These are phyloP conservation scores for Pseudomonodictys pantanalensis DNA, from an alignment of 495 filamentous ascomycete genomes.

Conservation along the genomic window DNA sequence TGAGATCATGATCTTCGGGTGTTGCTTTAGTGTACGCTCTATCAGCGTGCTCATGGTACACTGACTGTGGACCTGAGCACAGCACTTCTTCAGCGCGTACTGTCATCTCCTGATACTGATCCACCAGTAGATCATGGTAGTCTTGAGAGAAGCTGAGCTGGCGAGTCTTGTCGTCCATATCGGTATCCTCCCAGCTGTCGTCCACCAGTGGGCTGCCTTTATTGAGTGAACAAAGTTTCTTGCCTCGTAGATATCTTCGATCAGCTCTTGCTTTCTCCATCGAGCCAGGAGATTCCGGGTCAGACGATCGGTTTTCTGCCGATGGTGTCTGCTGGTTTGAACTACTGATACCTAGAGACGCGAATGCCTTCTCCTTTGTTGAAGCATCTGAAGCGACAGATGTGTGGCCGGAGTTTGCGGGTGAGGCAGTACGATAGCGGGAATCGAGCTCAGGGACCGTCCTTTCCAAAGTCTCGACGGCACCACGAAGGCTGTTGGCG, in stretches of 20 bases:
- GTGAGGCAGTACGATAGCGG: conserved; percentile 1
- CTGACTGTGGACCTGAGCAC: background rate
- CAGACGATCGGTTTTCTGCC: background rate
- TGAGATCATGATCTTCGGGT: background rate
- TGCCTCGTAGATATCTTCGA: background rate
- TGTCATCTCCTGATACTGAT: conserved; percentile 28
- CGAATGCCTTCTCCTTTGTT: conserved; percentile 21
- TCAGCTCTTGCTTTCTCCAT: background rate
- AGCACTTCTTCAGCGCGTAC: conserved; percentile 4
- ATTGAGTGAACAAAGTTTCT: conserved; percentile 5
- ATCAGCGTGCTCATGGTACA: background rate
- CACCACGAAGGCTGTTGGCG: background rate
- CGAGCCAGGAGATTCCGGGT: background rate
- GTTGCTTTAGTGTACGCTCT: background rate
- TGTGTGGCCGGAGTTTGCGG: background rate
- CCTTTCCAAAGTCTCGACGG: background rate
- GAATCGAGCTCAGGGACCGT: background rate
- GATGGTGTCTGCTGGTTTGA: background rate
- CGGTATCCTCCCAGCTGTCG: conserved; percentile 23
- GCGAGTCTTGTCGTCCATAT: conserved; percentile 21
- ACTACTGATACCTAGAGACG: conserved; percentile 11
- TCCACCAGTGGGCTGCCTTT: conserved; percentile 9
- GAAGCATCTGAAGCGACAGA: conserved; percentile 7
- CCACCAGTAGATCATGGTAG: conserved; percentile 25
- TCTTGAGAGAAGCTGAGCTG: conserved; percentile 29